Evolutionary conservation across 2,329 filamentous ascomycete species (phyloP).

Genomic region (Celoporthe dispersa): DNA sequence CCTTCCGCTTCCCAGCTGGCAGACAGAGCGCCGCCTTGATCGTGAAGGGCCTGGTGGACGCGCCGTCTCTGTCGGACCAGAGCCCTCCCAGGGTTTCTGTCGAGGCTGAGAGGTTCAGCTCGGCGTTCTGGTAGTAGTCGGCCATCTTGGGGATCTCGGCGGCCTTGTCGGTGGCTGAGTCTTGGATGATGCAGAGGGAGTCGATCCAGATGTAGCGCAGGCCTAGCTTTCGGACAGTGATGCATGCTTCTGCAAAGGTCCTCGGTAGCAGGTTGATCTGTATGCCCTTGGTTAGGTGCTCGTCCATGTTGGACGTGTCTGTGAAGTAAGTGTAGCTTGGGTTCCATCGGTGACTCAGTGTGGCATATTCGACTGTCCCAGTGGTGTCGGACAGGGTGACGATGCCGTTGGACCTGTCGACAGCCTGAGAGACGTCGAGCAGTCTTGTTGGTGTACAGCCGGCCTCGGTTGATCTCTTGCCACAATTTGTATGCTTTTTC

Average conservation of each 20-base stretch:
- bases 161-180: constrained; percentile 15
- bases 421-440: background rate
- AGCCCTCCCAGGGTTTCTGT: constrained; percentile 6
- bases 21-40: constrained; percentile 3
- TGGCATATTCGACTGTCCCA: constrained; percentile 22
- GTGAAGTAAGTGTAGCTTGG: constrained; percentile 16
- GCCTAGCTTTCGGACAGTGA: constrained; percentile 9
- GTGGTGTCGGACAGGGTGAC: background rate
- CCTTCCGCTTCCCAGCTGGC: background rate
- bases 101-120: constrained; percentile 13
- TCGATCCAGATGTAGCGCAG: constrained; percentile 22
- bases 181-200: no score
- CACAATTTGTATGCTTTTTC: background rate
- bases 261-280: constrained; percentile 1
- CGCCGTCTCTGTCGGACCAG: constrained; percentile 11
- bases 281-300: constrained; percentile 8
- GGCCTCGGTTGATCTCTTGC: background rate
- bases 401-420: background rate
- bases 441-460: background rate
- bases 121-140: constrained; percentile 15
- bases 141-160: constrained; percentile 20
- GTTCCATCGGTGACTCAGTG: constrained; percentile 14
- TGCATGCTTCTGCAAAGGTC: constrained; percentile 16
- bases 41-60: constrained; percentile 5
- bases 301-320: constrained; percentile 1